Conservation (phyloP, 2,329 filamentous ascomycete genomes). For the Ramularia endophylla region DNA sequence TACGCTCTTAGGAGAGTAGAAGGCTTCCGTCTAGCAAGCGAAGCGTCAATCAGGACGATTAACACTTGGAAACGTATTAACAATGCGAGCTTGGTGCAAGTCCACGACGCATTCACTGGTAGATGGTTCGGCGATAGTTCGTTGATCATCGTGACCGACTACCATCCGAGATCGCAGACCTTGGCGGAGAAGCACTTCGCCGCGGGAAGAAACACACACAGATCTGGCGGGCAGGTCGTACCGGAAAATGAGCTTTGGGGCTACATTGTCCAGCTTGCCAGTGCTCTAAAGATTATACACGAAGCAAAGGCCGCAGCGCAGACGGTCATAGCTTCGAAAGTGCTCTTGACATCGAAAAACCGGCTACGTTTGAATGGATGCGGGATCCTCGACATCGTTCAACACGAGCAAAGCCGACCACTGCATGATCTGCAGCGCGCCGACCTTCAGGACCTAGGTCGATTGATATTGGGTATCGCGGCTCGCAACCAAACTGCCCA, state of each 20-base stretch:
- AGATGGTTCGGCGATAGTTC: constrained; percentile 92
- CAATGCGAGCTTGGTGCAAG: constrained; percentile 74
- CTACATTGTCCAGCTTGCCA: constrained; percentile 87
- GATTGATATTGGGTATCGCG: constrained; percentile 74
- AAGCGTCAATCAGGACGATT: constrained; percentile 77
- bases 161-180: constrained; percentile 85
- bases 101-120: constrained; percentile 91
- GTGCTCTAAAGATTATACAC: constrained; percentile 82
- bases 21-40: constrained; percentile 81
- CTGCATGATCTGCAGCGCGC: constrained; percentile 76
- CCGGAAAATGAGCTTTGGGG: constrained; percentile 76
- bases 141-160: constrained; percentile 88
- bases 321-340: constrained; percentile 79
- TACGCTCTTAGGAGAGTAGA: constrained; percentile 84
- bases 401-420: constrained; percentile 65
- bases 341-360: constrained; percentile 85
- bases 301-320: constrained; percentile 73
- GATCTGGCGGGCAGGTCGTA: constrained; percentile 21
- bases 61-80: constrained; percentile 84
- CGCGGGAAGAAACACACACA: constrained; percentile 12
- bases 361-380: constrained; percentile 84
- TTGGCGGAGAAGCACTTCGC: constrained; percentile 74
- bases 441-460: constrained; percentile 79
- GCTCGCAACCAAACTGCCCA: constrained; percentile 47
- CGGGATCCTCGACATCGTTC: constrained; percentile 81